A percentile compares a stretch with the other conserved stretches of the same genome.
Evolutionary conservation across 768 basidiomycete species (phyloP).

Genomic region (Rubroboletus satanas): DNA sequence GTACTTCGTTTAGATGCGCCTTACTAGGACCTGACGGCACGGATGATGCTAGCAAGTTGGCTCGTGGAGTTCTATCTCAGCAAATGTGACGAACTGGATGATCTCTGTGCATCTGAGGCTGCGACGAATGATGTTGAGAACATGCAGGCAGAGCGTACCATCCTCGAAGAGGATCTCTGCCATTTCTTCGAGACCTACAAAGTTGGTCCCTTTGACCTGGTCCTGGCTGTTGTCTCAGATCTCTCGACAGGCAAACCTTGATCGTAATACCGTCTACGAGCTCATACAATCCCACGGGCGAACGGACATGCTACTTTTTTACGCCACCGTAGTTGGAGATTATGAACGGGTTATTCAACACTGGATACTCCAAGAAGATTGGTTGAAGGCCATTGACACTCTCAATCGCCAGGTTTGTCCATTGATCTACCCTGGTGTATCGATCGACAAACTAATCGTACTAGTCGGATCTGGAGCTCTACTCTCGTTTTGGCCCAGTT

Average conservation of each 20-base stretch:
- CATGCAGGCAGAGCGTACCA: slow-evolving; percentile 68
- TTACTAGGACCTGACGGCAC: slow-evolving; percentile 79
- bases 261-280: slow-evolving; percentile 83
- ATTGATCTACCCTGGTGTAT: not conserved
- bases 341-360: slow-evolving; percentile 82
- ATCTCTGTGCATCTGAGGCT: slow-evolving; percentile 84
- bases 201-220: slow-evolving; percentile 39
- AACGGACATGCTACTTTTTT: slow-evolving; percentile 89
- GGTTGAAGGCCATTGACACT: slow-evolving; percentile 86
- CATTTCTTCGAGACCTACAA: slow-evolving; percentile 95
- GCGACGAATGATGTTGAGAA: slow-evolving; percentile 82
- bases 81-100: slow-evolving; percentile 95
- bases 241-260: slow-evolving; percentile 67
- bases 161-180: slow-evolving; percentile 89
- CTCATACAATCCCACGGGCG: slow-evolving; percentile 92
- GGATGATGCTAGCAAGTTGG: slow-evolving; percentile 99
- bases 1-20: not conserved
- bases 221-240: not conserved
- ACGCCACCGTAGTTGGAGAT: slow-evolving; percentile 79
- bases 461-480: slow-evolving; percentile 80
- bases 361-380: slow-evolving; percentile 90
- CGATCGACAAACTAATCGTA: slow-evolving; percentile 1
- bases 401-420: slow-evolving; percentile 76
- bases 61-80: slow-evolving; percentile 95
- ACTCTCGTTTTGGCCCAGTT: slow-evolving; percentile 89